Evolutionary conservation across 495 filamentous ascomycete species (phyloP).

Genomic region (Neurospora sp.): DNA sequence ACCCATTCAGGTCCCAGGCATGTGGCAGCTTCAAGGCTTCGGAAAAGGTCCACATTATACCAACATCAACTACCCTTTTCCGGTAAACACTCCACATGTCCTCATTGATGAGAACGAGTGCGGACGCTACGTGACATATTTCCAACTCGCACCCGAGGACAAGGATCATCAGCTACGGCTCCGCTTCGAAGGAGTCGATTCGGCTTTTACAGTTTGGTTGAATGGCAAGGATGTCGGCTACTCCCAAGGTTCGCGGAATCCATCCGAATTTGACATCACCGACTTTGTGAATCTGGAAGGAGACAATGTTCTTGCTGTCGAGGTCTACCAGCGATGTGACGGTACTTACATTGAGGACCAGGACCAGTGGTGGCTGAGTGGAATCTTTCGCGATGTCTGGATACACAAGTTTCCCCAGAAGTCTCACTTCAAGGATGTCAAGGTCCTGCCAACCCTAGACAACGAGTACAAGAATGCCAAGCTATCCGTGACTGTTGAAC

Average conservation of each 20-base stretch:
- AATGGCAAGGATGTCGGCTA: slow-evolving; percentile 58
- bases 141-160: slow-evolving; percentile 31
- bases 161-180: slow-evolving; percentile 37
- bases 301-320: slow-evolving; percentile 48
- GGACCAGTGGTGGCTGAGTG: slow-evolving; percentile 49
- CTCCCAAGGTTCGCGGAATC: slow-evolving; percentile 57
- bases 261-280: slow-evolving; percentile 58
- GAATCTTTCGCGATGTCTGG: slow-evolving; percentile 63
- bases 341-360: slow-evolving; percentile 62
- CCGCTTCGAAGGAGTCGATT: slow-evolving; percentile 62
- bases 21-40: slow-evolving; percentile 63
- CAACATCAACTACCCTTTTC: slow-evolving; percentile 55
- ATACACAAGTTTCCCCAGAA: slow-evolving; percentile 49
- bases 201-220: slow-evolving; percentile 57
- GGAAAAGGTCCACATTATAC: slow-evolving; percentile 55
- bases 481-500: slow-evolving; percentile 37
- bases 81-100: slow-evolving; percentile 48
- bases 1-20: slow-evolving; percentile 52
- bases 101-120: slow-evolving; percentile 56
- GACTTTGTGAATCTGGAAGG: slow-evolving; percentile 29
- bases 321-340: slow-evolving; percentile 59
- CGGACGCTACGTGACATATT: slow-evolving; percentile 49
- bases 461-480: slow-evolving; percentile 44
- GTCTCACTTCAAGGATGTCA: slow-evolving; percentile 48
- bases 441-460: slow-evolving; percentile 46